These are phyloP conservation scores for Gynostemma pentaphyllum DNA, from an alignment of 306 rosid genomes.

Conservation along the genomic window DNA sequence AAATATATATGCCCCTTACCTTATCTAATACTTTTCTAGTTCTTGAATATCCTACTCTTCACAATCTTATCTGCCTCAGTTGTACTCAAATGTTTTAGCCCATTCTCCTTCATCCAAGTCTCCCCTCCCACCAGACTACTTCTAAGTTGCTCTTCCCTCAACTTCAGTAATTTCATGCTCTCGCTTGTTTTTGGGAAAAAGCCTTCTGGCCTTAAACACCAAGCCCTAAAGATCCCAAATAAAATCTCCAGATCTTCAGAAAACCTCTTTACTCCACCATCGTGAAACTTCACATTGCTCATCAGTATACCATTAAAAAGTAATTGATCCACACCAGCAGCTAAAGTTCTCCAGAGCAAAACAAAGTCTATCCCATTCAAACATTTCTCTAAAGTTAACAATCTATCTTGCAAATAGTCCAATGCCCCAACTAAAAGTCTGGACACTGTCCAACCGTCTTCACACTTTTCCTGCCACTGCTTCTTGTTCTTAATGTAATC, in stretches of 20 bases:
- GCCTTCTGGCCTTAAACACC: slow-evolving; percentile 88
- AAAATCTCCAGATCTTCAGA: slow-evolving; percentile 52
- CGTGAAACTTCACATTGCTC: slow-evolving; percentile 49
- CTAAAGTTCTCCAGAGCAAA: slow-evolving; percentile 82
- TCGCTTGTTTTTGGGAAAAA: slow-evolving; percentile 68
- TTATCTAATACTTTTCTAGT: not conserved
- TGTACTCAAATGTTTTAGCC: slow-evolving; percentile 40
- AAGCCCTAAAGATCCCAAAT: slow-evolving; percentile 66
- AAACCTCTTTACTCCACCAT: slow-evolving; percentile 61
- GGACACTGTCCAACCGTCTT: slow-evolving; percentile 75
- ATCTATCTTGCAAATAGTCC: slow-evolving; percentile 62
- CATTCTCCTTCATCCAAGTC: slow-evolving; percentile 58
- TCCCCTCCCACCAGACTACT: slow-evolving; percentile 40
- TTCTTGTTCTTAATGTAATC: slow-evolving; percentile 71
- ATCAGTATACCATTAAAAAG: slow-evolving; percentile 43
- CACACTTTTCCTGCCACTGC: slow-evolving; percentile 78
- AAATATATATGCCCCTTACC: too few species aligned
- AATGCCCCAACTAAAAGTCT: slow-evolving; percentile 55
- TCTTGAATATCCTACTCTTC: slow-evolving; percentile 37
- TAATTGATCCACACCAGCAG: slow-evolving; percentile 55
- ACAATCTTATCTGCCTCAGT: slow-evolving; percentile 55
- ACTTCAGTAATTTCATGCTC: slow-evolving; percentile 62
- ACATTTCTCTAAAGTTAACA: slow-evolving; percentile 42
- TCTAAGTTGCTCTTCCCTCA: slow-evolving; percentile 37
- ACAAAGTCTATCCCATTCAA: slow-evolving; percentile 63